These are phyloP conservation scores for Mollisia scopiformis DNA, from an alignment of 2,329 filamentous ascomycete genomes.

Conservation along the genomic window DNA sequence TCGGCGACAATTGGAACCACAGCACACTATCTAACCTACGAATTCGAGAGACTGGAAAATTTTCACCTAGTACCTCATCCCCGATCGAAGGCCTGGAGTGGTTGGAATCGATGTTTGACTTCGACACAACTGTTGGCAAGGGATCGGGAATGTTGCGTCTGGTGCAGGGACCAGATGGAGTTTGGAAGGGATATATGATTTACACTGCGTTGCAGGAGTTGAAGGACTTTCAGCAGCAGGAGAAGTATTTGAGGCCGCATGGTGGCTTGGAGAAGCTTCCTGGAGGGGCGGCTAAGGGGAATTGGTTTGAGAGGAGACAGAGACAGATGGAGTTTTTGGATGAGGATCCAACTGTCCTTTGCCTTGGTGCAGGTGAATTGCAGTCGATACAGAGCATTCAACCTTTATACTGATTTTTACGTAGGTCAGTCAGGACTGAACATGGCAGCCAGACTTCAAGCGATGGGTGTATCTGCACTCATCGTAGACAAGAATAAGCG, in stretches of 20 bases:
- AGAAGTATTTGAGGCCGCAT: slow-evolving; percentile 49
- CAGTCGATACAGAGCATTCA: slow-evolving; percentile 43
- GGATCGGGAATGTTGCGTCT: slow-evolving; percentile 61
- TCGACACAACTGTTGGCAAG: slow-evolving; percentile 54
- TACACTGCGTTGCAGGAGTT: slow-evolving; percentile 56
- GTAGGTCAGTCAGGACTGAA: slow-evolving; percentile 64
- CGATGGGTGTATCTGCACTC: slow-evolving; percentile 57
- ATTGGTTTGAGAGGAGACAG: slow-evolving; percentile 59
- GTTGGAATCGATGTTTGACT: slow-evolving; percentile 57
- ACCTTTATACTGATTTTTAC: too few relatives aligned
- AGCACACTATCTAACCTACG: too few relatives aligned
- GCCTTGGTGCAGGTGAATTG: slow-evolving; percentile 54
- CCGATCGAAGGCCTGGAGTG: slow-evolving; percentile 37
- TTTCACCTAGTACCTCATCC: slow-evolving; percentile 35
- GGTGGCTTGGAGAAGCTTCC: not conserved
- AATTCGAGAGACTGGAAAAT: not conserved
- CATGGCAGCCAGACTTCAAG: slow-evolving; percentile 60
- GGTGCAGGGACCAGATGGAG: slow-evolving; percentile 38
- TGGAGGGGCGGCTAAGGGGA: slow-evolving; percentile 38
- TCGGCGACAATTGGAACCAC: not conserved
- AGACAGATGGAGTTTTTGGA: slow-evolving; percentile 46
- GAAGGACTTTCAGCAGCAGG: slow-evolving; percentile 45
- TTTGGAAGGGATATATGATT: slow-evolving; percentile 65
- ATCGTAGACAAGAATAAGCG: slow-evolving; percentile 60
- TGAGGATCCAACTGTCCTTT: slow-evolving; percentile 42